These are phyloP conservation scores for Basidiobolus meristosporus DNA, from an alignment of 371 early-diverging fungal genomes.

Conservation along the genomic window DNA sequence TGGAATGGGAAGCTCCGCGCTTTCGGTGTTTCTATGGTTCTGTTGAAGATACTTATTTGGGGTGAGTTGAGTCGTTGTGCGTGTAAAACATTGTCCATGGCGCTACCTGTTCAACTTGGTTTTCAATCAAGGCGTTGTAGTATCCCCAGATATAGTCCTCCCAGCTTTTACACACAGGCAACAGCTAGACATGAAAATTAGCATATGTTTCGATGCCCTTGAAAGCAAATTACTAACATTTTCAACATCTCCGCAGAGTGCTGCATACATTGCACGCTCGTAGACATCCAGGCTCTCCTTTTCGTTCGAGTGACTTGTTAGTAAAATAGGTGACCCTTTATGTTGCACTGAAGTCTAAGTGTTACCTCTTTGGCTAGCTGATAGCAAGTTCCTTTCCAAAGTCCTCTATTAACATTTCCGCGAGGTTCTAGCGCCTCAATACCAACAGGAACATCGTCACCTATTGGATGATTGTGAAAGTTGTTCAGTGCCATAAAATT, in stretches of 20 bases:
- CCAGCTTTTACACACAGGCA: conserved; percentile 4
- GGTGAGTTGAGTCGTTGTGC: neutral
- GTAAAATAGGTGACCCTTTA: neutral
- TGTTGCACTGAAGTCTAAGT: neutral
- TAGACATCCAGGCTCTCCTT: conserved; percentile 1
- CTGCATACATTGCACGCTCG: conserved; percentile 4
- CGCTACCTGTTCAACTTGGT: conserved; percentile 3
- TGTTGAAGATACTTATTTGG: neutral
- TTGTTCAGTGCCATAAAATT: too few species aligned
- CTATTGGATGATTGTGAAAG: too few species aligned
- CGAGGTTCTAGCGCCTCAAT: too few species aligned
- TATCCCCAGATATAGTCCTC: conserved; percentile 6
- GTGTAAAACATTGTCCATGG: neutral
- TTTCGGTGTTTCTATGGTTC: neutral
- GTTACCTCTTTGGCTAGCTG: neutral
- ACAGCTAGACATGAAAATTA: neutral
- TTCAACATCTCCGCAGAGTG: conserved; percentile 3
- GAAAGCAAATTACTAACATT: conserved; percentile 1
- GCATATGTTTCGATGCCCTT: neutral
- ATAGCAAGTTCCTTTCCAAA: neutral
- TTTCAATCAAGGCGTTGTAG: conserved; percentile 4
- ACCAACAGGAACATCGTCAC: too few species aligned
- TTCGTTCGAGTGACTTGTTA: neutral
- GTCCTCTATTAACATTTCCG: neutral
- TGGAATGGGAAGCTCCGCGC: neutral